These are phyloP conservation scores for Thelonectria olida DNA, from an alignment of 2,329 filamentous ascomycete species.

Conservation along the genomic window DNA sequence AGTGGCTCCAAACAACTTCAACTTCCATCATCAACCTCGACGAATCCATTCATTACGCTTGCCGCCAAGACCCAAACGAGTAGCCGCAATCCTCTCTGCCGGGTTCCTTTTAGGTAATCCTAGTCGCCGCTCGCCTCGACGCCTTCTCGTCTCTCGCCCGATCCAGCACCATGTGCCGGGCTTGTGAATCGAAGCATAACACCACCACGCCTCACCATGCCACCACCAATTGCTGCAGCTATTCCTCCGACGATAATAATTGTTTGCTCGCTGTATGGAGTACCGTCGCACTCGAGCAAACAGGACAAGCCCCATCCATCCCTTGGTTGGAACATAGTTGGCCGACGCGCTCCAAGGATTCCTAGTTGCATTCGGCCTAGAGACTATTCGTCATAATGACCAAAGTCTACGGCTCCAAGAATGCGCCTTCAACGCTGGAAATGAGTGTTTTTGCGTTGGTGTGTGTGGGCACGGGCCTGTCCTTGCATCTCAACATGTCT, in stretches of 20 bases:
- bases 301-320: too few relatives aligned
- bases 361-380: conserved; percentile 2
- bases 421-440: conserved; percentile 1
- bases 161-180: conserved; percentile 19
- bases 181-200: conserved; percentile 24
- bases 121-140: neutral
- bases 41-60: neutral
- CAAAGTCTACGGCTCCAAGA: neutral
- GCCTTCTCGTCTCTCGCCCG: neutral
- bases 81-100: conserved; percentile 10
- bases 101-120: conserved; percentile 19
- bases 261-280: too few relatives aligned
- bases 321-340: conserved; percentile 1
- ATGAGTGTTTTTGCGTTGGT: conserved; percentile 1
- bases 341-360: neutral
- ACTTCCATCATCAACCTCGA: too few relatives aligned
- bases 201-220: conserved; percentile 4
- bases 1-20: conserved; percentile 26
- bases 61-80: conserved; percentile 1
- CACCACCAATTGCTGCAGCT: neutral
- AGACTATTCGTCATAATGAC: conserved; percentile 19
- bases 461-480: conserved; percentile 1
- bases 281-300: conserved; percentile 3
- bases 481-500: conserved; percentile 1
- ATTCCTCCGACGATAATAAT: too few relatives aligned